Conservation (phyloP, 2,329 filamentous ascomycete species). For the Penicillium sp. region DNA sequence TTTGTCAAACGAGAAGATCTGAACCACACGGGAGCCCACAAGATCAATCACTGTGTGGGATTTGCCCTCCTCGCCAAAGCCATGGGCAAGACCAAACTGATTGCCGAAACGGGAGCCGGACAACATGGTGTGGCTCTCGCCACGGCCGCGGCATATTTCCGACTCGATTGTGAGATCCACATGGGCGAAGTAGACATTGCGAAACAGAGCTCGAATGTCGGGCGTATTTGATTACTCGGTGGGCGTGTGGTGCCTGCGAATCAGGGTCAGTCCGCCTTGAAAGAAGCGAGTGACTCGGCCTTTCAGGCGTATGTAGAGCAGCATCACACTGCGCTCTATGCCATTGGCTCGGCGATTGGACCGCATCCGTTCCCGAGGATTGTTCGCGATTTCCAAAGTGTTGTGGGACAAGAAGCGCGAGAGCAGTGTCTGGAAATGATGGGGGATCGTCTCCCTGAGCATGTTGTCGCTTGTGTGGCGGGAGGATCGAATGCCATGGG, state of each 20-base stretch:
- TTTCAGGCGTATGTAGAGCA: constrained; percentile 77
- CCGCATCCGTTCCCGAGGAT: constrained; percentile 57
- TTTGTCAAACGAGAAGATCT: constrained; percentile 79
- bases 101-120: constrained; percentile 83
- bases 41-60: constrained; percentile 89
- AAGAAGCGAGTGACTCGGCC: constrained; percentile 79
- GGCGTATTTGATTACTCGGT: background rate
- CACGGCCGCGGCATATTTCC: constrained; percentile 84
- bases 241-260: constrained; percentile 29
- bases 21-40: constrained; percentile 87
- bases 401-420: constrained; percentile 5
- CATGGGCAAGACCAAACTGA: constrained; percentile 85
- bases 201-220: constrained; percentile 59
- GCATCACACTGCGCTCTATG: constrained; percentile 81
- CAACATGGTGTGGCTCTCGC: constrained; percentile 75
- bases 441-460: background rate
- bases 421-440: background rate
- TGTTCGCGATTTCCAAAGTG: constrained; percentile 5
- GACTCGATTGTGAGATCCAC: constrained; percentile 86
- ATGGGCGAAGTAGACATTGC: constrained; percentile 90
- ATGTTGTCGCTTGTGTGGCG: constrained; percentile 4
- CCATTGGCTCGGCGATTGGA: constrained; percentile 84
- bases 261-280: constrained; percentile 66
- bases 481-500: constrained; percentile 10
- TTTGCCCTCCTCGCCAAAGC: constrained; percentile 62